Conservation (phyloP, 2,329 filamentous ascomycete genomes). For the Arthrobotrys conoides region DNA sequence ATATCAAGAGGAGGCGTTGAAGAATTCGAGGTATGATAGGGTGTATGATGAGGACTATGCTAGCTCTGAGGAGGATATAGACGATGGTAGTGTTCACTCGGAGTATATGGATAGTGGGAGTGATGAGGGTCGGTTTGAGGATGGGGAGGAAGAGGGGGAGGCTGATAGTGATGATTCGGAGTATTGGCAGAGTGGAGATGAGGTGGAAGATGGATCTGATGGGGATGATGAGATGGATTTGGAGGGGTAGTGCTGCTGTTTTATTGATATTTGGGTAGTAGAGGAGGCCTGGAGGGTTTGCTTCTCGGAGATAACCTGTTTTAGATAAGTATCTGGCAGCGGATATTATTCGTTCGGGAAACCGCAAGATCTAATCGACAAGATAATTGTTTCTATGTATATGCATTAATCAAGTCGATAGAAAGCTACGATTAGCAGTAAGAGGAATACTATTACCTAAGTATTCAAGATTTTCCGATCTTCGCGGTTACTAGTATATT, state of each 20-base stretch:
- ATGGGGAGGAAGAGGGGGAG: neutral
- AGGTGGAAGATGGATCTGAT: neutral
- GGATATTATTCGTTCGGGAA: neutral
- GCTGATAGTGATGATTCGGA: neutral
- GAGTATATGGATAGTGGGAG: neutral
- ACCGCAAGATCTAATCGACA: too few relatives aligned
- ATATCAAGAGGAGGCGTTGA: neutral
- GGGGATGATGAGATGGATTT: neutral
- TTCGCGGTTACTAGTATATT: too few relatives aligned
- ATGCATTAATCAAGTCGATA: too few relatives aligned
- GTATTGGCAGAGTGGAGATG: slow-evolving; percentile 1
- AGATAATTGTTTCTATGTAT: too few relatives aligned
- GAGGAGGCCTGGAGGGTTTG: too few relatives aligned
- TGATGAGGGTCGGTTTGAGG: neutral
- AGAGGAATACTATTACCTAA: too few relatives aligned
- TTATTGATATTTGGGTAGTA: neutral
- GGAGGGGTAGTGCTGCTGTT: neutral
- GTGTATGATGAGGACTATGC: neutral
- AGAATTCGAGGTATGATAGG: neutral
- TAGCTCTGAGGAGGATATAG: neutral
- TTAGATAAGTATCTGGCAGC: too few relatives aligned
- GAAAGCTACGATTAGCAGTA: too few relatives aligned
- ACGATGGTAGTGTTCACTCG: neutral
- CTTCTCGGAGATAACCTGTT: too few relatives aligned
- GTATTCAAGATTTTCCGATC: too few relatives aligned